Base-by-base conservation (phyloP, 2,329 filamentous ascomycete genomes). In the Colletotrichum musicola region DNA sequence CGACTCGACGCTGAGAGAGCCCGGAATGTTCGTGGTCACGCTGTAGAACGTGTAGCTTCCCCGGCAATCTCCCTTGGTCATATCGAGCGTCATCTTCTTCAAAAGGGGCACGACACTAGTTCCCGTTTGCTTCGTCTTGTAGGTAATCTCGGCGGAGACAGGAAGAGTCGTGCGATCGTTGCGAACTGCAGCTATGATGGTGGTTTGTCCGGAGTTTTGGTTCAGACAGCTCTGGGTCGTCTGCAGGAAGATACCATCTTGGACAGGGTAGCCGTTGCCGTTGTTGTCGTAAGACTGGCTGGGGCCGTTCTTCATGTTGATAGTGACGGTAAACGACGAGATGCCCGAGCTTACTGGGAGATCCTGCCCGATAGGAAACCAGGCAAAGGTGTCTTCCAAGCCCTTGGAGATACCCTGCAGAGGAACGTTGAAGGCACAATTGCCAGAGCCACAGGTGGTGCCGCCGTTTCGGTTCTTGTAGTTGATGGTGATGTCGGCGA, bases 331-430 rank as follows among this genome's bases (percentile, higher is more conserved):
- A 80, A 92, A 87, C 71, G 90, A 84, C 47, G 90, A 85, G 78
- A 93, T 87, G 71, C 91, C 83, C 64, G 86, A 81, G 66, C 86
- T 78, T 72, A 88, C 81, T 70, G 87, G 76, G 73, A 94, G 85
- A 64, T 86, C 78, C 30, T 75, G 72, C n/a, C 77, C 72, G 44
- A 86, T 77, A n/a, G 82, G 84, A 71, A 81, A 86, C 77, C 88
- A 88, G 61, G 81, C 80, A 74, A 90, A 91, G 9, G 79, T 85
- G 68, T 91, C 88, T 73, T 91, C 89, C 61, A 90, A 88, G 2
- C 89, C 89, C 49, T 79, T 78, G 4, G 83, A 82, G 25, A 82
- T 79, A 3, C 87, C 88, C 50, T 82, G 81, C n/a, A 82, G 70
- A 4, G 77, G 80, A 18, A 84, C 79, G 2, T 78, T 80, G 59